phyloP scores from a whole-genome alignment of 2,329 filamentous ascomycete species.

The Ceratocystis eucalypticola region DNA sequence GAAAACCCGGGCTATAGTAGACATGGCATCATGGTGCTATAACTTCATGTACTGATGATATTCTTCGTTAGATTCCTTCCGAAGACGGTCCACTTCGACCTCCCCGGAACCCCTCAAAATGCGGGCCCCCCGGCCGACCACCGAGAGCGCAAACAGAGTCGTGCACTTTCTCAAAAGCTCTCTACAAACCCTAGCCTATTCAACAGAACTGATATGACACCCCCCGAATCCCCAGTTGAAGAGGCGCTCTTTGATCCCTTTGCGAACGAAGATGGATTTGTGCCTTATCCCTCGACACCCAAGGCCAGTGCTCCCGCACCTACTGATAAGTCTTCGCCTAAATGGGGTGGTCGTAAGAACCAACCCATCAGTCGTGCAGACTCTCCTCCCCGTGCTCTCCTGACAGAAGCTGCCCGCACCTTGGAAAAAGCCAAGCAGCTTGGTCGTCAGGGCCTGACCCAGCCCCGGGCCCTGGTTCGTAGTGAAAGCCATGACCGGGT shows the following conservation, averaged over 20 bases:
- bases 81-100: slow-evolving; percentile 78
- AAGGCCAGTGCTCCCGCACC: slow-evolving; percentile 41
- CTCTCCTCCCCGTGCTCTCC: slow-evolving; percentile 59
- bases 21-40: background rate
- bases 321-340: slow-evolving; percentile 59
- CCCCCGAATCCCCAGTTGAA: slow-evolving; percentile 41
- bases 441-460: slow-evolving; percentile 43
- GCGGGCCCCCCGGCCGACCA: slow-evolving; percentile 25
- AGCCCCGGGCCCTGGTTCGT: slow-evolving; percentile 38
- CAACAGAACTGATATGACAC: slow-evolving; percentile 37
- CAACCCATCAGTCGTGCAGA: slow-evolving; percentile 67
- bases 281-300: slow-evolving; percentile 35
- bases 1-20: background rate
- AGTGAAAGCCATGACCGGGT: slow-evolving; percentile 54
- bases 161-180: slow-evolving; percentile 24
- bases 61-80: slow-evolving; percentile 59
- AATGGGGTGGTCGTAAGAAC: slow-evolving; percentile 62
- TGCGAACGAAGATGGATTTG: slow-evolving; percentile 43
- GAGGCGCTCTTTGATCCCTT: slow-evolving; percentile 39
- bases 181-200: slow-evolving; percentile 39
- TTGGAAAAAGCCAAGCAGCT: slow-evolving; percentile 40
- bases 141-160: slow-evolving; percentile 23
- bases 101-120: slow-evolving; percentile 40
- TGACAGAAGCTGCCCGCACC: slow-evolving; percentile 53
- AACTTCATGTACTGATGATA: background rate